Evolutionary conservation across 352 stramenopile genomes (phyloP), one percentile per base, ranked within the genome.

Genomic region (Aphanomyces astaci): DNA sequence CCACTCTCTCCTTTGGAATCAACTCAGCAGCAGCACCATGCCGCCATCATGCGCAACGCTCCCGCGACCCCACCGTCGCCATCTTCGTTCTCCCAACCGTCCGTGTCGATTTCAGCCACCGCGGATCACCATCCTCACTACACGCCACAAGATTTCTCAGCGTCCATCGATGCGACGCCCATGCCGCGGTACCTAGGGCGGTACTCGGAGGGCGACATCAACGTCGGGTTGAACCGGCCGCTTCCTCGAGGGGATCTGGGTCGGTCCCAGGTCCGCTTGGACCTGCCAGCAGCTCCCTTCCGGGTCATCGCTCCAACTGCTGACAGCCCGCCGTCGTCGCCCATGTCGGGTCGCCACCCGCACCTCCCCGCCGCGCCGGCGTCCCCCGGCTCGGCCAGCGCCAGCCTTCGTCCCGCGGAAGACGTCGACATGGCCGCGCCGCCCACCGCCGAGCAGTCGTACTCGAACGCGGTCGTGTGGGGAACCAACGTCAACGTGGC

Each of bases 401-500:
- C 39, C 1, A 59, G 43, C 33, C 39, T 68, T 5, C 62, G 36
- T 17, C 46, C 28, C 3, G 24, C 57, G 1, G 30, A 19, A 19
- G 53, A 19, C 53, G 36, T 28, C 27, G 36, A 48, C 40, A 10
- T 53, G 24, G 17, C 51, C 25, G 48, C 54, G 28, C 65, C 72
- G 5, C 66, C 67, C 9, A 43, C 64, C 59, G 56, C 70, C 17
- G 85, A 94, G 39, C 51, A 82, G 64, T 73, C 80, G 48, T 84
- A 90, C 19, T 84, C 76, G 0, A 85, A 90, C 10, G 88, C 91
- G 0, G 89, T 98, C 13, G 94, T 98, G 3, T 97, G 89, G 88
- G 93, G 93, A 45, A 98, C 94, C 7, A 96, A 96, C 70, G 93
- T 98, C 57, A 96, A 92, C 45, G 87, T 98, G 9, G 82, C 90